These are phyloP conservation scores for Kuraishia capsulata DNA, from an alignment of 805 yeast species.

Conservation along the genomic window DNA sequence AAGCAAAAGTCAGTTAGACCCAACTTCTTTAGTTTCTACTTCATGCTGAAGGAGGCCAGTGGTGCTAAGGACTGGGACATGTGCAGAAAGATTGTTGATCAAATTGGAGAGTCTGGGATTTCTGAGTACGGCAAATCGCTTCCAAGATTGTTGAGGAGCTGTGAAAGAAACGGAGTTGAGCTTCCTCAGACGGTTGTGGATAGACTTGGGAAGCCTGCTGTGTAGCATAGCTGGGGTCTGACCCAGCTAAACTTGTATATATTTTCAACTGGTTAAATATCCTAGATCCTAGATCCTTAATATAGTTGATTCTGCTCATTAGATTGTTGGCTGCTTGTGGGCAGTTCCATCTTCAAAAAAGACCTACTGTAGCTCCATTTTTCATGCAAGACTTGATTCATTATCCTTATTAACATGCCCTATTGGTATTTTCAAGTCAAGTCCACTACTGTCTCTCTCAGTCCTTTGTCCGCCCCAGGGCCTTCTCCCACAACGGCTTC, in stretches of 20 bases:
- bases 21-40: slow-evolving; percentile 42
- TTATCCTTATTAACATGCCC: not conserved
- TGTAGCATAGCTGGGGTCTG: too few relatives aligned
- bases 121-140: slow-evolving; percentile 27
- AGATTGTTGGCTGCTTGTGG: too few relatives aligned
- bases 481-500: slow-evolving; percentile 57
- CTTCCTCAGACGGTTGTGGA: slow-evolving; percentile 11
- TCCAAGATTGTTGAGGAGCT: slow-evolving; percentile 24
- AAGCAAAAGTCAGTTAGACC: slow-evolving; percentile 22
- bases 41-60: slow-evolving; percentile 29
- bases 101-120: slow-evolving; percentile 22
- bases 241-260: too few relatives aligned
- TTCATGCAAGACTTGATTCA: too few relatives aligned
- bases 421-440: not conserved
- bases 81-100: slow-evolving; percentile 27
- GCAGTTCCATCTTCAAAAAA: too few relatives aligned
- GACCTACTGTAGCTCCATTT: too few relatives aligned
- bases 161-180: slow-evolving; percentile 9
- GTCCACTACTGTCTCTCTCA: not conserved
- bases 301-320: too few relatives aligned
- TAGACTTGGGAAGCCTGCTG: too few relatives aligned
- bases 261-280: too few relatives aligned
- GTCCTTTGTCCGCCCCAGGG: slow-evolving; percentile 45
- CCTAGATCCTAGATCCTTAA: too few relatives aligned
- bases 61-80: slow-evolving; percentile 21